Percentiles rank a stretch among this genome's conserved stretches.
phyloP scores from a whole-genome alignment of 805 yeast species.

The Henningerozyma blattae region DNA sequence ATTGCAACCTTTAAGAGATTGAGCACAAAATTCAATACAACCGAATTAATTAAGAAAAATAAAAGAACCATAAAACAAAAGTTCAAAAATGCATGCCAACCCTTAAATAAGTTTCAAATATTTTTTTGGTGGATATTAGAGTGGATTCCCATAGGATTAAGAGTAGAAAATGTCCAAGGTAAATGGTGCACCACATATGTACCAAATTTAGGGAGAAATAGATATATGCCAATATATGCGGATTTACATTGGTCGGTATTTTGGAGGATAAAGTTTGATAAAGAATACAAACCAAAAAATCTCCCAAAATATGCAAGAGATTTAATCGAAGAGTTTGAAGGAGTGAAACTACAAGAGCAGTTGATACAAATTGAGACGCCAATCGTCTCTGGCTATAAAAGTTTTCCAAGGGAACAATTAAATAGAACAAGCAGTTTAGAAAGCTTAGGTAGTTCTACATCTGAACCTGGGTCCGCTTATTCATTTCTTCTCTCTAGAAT shows the following conservation, averaged over 20 bases:
- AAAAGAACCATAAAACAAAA: too few species aligned
- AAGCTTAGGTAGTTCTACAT: background rate
- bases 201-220: constrained; percentile 45
- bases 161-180: constrained; percentile 34
- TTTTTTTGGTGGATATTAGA: constrained; percentile 54
- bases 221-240: constrained; percentile 37
- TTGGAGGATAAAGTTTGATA: constrained; percentile 39
- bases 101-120: constrained; percentile 2
- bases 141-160: constrained; percentile 44
- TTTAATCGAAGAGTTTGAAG: constrained; percentile 12
- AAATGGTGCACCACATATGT: constrained; percentile 37
- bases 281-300: constrained; percentile 35
- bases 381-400: constrained; percentile 5
- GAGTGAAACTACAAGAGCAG: constrained; percentile 3
- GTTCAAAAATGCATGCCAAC: background rate
- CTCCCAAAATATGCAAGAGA: constrained; percentile 27
- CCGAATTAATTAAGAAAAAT: background rate
- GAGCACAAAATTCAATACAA: background rate
- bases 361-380: constrained; percentile 1
- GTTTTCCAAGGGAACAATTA: constrained; percentile 1
- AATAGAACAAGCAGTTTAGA: background rate
- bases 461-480: background rate
- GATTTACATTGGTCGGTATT: constrained; percentile 52
- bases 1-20: background rate
- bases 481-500: constrained; percentile 1